phyloP scores from a whole-genome alignment of 164 flowering plant genomes.

The Taxillus chinensis region DNA sequence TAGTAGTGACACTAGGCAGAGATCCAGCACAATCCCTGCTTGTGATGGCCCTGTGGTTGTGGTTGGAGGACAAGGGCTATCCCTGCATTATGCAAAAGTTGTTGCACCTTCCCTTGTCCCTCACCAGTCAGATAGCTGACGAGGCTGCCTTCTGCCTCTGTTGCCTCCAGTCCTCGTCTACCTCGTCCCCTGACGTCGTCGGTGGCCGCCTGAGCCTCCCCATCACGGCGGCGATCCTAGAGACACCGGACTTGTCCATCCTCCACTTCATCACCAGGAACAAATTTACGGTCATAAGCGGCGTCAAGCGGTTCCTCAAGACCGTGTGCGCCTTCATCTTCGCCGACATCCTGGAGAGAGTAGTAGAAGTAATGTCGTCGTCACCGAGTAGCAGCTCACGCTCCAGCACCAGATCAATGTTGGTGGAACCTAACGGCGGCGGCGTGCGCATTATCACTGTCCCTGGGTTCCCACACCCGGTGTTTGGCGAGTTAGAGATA shows the following conservation, averaged over 20 bases:
- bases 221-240: constrained; percentile 7
- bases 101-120: background rate
- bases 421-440: background rate
- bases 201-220: constrained; percentile 10
- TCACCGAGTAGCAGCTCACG: too few relatives aligned
- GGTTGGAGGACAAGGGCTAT: constrained; percentile 21
- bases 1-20: background rate
- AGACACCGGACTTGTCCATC: constrained; percentile 6
- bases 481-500: constrained; percentile 17
- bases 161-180: constrained; percentile 2
- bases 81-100: constrained; percentile 11
- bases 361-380: background rate
- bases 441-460: constrained; percentile 6
- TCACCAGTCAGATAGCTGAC: constrained; percentile 11
- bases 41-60: constrained; percentile 30
- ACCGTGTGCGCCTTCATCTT: constrained; percentile 20
- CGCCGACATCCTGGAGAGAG: constrained; percentile 14
- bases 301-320: constrained; percentile 16
- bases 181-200: background rate
- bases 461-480: constrained; percentile 26
- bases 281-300: constrained; percentile 11
- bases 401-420: too few relatives aligned
- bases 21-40: constrained; percentile 18
- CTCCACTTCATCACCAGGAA: constrained; percentile 8
- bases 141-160: constrained; percentile 19